Conservation (phyloP, 1,139 yeast species). For the Geotrichum aggregatum region DNA sequence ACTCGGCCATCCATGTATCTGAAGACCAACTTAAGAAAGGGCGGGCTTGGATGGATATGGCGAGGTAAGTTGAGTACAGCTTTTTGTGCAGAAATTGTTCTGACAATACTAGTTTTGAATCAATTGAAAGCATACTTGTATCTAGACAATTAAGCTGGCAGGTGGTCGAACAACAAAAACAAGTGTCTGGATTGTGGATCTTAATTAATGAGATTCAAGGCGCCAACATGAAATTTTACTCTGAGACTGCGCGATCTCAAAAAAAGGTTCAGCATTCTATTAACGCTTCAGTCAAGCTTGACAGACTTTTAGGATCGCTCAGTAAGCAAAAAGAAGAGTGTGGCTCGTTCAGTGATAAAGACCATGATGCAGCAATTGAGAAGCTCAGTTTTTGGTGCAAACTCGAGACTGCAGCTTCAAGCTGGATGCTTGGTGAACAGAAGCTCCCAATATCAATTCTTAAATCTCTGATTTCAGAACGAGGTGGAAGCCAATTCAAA, state of each 20-base stretch:
- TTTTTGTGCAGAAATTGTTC: background rate
- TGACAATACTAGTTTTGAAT: conserved; percentile 17
- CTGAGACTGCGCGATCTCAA: conserved; percentile 15
- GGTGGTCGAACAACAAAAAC: conserved; percentile 8
- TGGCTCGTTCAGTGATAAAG: background rate
- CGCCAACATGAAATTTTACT: conserved; percentile 8
- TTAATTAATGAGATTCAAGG: conserved; percentile 11
- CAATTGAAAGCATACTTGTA: conserved; percentile 25
- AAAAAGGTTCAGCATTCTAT: conserved; percentile 14
- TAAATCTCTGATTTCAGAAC: conserved; percentile 4
- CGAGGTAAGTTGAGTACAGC: conserved; percentile 9
- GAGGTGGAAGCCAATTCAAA: background rate
- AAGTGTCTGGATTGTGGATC: conserved; percentile 7
- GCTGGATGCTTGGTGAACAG: conserved; percentile 18
- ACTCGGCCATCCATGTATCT: background rate
- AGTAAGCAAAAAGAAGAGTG: background rate
- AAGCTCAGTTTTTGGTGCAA: conserved; percentile 18
- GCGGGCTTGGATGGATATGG: conserved; percentile 13
- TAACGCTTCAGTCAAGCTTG: conserved; percentile 13
- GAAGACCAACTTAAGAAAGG: background rate
- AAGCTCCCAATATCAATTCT: conserved; percentile 17
- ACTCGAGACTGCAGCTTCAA: conserved; percentile 17
- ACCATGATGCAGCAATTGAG: conserved; percentile 1
- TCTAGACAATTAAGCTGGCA: conserved; percentile 29
- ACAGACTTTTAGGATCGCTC: conserved; percentile 1